These are phyloP conservation scores for Litsea cubeba DNA, from an alignment of 164 flowering plant genomes.

Conservation along the genomic window DNA sequence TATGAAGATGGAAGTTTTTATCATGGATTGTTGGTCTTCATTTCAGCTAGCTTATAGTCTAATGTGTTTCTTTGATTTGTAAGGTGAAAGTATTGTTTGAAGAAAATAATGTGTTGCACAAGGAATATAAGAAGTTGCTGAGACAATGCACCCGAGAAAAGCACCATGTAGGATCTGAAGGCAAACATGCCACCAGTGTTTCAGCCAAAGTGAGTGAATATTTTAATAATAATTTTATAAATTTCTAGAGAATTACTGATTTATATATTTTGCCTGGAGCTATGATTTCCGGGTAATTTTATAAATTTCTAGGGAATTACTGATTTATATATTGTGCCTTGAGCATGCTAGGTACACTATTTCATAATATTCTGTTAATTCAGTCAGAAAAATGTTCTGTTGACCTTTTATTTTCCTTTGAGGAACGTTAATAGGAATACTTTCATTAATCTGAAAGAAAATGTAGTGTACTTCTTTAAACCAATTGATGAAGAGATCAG, in stretches of 20 bases:
- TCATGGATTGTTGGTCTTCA: neutral
- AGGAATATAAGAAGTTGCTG: slow-evolving; percentile 63
- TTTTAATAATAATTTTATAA: no score
- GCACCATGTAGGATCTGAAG: slow-evolving; percentile 41
- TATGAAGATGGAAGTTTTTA: slow-evolving; percentile 7
- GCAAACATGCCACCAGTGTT: slow-evolving; percentile 41
- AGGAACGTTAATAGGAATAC: no score
- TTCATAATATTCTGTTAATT: neutral
- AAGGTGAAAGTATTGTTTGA: slow-evolving; percentile 60
- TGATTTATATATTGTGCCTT: neutral
- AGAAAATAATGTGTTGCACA: slow-evolving; percentile 55
- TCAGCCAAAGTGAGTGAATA: slow-evolving; percentile 56
- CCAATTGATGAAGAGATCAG: no score
- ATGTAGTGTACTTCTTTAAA: no score
- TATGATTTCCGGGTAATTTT: neutral
- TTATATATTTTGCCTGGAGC: neutral
- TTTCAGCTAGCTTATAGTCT: neutral
- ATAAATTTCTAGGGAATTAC: neutral
- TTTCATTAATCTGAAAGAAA: no score
- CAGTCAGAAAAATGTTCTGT: neutral
- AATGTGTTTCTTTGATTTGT: neutral
- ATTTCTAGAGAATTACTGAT: no score
- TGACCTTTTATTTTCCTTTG: no score
- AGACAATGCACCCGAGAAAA: slow-evolving; percentile 39
- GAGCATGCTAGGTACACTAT: neutral